Evolutionary conservation across 495 filamentous ascomycete species (phyloP).

Genomic region (Aspergillus homomorphus): DNA sequence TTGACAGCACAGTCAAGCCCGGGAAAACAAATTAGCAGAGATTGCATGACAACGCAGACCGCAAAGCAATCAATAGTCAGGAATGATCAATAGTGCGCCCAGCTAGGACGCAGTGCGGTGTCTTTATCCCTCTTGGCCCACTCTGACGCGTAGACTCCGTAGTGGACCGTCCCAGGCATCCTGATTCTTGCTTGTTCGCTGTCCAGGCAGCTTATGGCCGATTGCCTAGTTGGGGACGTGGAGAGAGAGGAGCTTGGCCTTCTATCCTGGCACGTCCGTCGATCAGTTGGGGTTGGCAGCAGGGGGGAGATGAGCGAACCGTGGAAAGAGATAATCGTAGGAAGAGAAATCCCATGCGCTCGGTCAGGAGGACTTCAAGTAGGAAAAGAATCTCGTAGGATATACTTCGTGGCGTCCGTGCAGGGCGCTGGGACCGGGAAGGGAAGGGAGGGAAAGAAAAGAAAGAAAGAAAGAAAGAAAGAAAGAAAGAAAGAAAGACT

Average conservation of each 20-base stretch:
- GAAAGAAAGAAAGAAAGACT: neutral
- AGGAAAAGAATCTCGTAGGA: neutral
- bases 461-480: neutral
- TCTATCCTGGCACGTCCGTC: neutral
- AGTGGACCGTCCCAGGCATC: constrained; percentile 1
- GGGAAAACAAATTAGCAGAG: constrained; percentile 1
- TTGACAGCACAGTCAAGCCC: neutral
- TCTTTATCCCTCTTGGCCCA: constrained; percentile 3
- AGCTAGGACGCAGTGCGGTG: neutral
- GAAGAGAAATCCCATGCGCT: neutral
- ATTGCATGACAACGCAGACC: constrained; percentile 6
- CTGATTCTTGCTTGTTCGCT: neutral
- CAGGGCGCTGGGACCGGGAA: neutral
- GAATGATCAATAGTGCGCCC: too few species aligned
- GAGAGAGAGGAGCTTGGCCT: neutral
- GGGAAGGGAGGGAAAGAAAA: neutral
- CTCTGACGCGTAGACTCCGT: constrained; percentile 3
- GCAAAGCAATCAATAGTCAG: neutral
- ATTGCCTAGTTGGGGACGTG: neutral
- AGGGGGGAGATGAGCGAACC: too few species aligned
- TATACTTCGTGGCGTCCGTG: neutral
- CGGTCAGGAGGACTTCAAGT: neutral
- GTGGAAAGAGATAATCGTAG: neutral
- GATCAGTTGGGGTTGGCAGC: too few species aligned
- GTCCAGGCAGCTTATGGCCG: neutral